phyloP scores from a whole-genome alignment of 2,329 filamentous ascomycete species.

The Venturia effusa region DNA sequence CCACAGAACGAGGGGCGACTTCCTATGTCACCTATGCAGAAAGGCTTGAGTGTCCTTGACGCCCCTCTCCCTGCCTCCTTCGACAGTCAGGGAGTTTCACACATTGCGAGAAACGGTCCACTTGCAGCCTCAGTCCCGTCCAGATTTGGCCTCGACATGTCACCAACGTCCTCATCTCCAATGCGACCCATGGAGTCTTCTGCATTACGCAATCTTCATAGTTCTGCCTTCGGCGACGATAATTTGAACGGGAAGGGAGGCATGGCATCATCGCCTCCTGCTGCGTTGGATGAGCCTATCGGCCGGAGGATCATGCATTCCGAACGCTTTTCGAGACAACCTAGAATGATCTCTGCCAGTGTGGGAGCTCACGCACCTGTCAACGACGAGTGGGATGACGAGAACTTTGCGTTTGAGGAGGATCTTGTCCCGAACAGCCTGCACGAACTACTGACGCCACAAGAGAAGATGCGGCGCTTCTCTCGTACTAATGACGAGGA shows the following conservation, averaged over 20 bases:
- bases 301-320: constrained; percentile 54
- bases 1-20: constrained; percentile 65
- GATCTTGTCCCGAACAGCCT: constrained; percentile 70
- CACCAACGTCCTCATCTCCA: constrained; percentile 59
- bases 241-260: constrained; percentile 34
- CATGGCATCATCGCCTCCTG: constrained; percentile 21
- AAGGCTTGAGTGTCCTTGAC: constrained; percentile 80
- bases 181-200: constrained; percentile 53
- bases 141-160: constrained; percentile 81
- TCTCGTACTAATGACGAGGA: constrained; percentile 47
- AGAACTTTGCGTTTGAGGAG: constrained; percentile 71
- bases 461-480: constrained; percentile 48
- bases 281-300: constrained; percentile 40
- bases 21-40: constrained; percentile 64
- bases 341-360: constrained; percentile 49
- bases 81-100: constrained; percentile 89
- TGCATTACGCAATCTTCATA: constrained; percentile 47
- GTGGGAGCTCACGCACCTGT: constrained; percentile 38
- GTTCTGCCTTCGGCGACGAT: constrained; percentile 61
- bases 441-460: constrained; percentile 51
- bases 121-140: constrained; percentile 89
- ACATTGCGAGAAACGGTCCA: constrained; percentile 78
- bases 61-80: constrained; percentile 89
- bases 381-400: constrained; percentile 46
- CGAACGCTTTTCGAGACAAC: constrained; percentile 45